Base-by-base conservation (phyloP, 331 rosid genomes). In the Phaseolus coccineus region DNA sequence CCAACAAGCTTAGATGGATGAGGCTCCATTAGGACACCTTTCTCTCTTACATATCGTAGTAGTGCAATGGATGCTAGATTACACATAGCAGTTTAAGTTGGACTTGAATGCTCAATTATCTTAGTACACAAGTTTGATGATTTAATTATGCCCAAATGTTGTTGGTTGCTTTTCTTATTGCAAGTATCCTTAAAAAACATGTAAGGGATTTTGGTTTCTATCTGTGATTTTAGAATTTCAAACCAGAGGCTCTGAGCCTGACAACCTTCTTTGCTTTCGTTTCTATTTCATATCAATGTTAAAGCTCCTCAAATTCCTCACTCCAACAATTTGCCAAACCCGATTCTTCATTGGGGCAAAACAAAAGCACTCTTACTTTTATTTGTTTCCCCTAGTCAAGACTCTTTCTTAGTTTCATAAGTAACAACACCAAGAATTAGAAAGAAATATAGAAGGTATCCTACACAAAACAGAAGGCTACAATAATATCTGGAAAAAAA, bases 261-360 rank as follows among this genome's bases (percentile, higher is more conserved):
- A 93, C 91, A 84, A 88, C 90, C 84, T 90, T 90, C 78, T 84
- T 90, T 61, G 91, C 97, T 74, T 86, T 91, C 22, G 92, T 98
- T 88, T 77, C 87, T 80, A 68, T 85, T 58, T 93, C 99, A 71
- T 92, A 95, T 30, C 30, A 61, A 46, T 74, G 75, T 76, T 96
- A 96, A 39, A 96, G 87, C 78, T 82, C 78, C 76, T 87, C 94
- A 88, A 91, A 96, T 13, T 91, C 92, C 69, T 93, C 89, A 73
- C 99, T 98, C 99, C 99, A 96, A 77, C 96, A 93, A 67, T 96
- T 98, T 74, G 94, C 91, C 92, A 96, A 82, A 52, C 99, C 97
- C 80, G 14, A 92, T 35, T 96, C 86, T 82, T 93, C 98, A 65
- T 50, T 88, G 8, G 98, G 98, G 51, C 98, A 93, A 84, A 93